Percentiles rank a stretch among this genome's conserved stretches.
phyloP scores from a whole-genome alignment of 805 yeast genomes.

The Myxozyma lipomycoides region DNA sequence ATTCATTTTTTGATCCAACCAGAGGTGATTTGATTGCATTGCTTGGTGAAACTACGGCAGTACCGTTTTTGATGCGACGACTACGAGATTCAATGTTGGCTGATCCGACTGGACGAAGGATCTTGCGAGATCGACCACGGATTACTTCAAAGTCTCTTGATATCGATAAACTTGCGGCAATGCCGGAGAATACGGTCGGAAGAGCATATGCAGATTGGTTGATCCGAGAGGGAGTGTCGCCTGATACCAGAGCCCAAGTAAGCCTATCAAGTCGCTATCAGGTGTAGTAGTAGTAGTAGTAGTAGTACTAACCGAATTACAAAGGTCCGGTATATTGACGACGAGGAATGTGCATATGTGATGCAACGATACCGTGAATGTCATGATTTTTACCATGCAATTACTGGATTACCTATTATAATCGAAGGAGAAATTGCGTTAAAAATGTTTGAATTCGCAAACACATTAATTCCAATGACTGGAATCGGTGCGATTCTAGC shows the following conservation, averaged over 20 bases:
- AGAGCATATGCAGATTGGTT: conserved; percentile 77
- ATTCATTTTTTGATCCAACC: conserved; percentile 51
- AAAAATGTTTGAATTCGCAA: conserved; percentile 79
- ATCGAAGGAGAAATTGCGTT: conserved; percentile 95
- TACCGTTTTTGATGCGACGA: conserved; percentile 57
- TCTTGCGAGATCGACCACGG: conserved; percentile 75
- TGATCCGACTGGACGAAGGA: conserved; percentile 70
- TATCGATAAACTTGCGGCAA: conserved; percentile 51
- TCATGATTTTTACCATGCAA: conserved; percentile 93
- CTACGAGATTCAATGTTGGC: conserved; percentile 70
- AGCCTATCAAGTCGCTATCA: background rate
- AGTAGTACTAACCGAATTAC: too few species aligned
- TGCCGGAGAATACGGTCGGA: conserved; percentile 73
- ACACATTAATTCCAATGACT: conserved; percentile 92
- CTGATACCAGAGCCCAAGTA: conserved; percentile 85
- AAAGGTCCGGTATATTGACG: conserved; percentile 71
- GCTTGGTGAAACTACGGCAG: conserved; percentile 82
- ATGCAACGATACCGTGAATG: conserved; percentile 93
- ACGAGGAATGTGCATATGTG: conserved; percentile 87
- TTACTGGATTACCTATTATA: conserved; percentile 83
- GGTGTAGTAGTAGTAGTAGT: background rate
- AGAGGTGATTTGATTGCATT: conserved; percentile 41
- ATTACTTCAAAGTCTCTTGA: conserved; percentile 71
- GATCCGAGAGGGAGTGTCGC: conserved; percentile 80
- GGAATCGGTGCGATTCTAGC: conserved; percentile 89